phyloP scores from a whole-genome alignment of 1,139 yeast genomes.

The Schizosaccharomyces versatilis region DNA sequence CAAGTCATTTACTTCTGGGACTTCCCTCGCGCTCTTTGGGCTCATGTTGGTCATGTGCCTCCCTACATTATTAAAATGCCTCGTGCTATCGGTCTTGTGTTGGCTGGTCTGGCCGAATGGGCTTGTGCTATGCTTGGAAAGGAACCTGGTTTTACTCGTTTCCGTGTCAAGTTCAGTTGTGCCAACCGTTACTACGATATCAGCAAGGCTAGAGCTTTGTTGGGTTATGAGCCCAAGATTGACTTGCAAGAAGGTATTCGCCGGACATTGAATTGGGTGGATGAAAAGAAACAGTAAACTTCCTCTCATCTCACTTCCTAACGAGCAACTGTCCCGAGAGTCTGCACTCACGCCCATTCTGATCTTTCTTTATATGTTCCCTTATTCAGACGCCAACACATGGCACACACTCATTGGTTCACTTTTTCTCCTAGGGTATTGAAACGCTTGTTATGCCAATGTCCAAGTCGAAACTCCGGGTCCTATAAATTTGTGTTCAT shows the following conservation, averaged over 20 bases:
- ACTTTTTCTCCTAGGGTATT: no score
- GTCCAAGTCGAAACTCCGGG: no score
- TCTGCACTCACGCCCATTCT: neutral
- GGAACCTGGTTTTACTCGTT: slow-evolving; percentile 89
- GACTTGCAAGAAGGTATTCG: slow-evolving; percentile 63
- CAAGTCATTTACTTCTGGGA: slow-evolving; percentile 95
- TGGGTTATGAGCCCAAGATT: slow-evolving; percentile 68
- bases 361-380: neutral
- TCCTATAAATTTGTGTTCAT: no score
- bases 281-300: slow-evolving; percentile 16
- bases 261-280: slow-evolving; percentile 71
- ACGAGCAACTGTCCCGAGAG: no score
- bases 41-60: slow-evolving; percentile 58
- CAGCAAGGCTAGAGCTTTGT: slow-evolving; percentile 51
- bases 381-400: neutral
- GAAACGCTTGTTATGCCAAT: no score
- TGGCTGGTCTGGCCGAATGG: slow-evolving; percentile 58
- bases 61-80: slow-evolving; percentile 44
- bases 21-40: slow-evolving; percentile 89
- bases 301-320: neutral
- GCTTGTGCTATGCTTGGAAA: slow-evolving; percentile 31
- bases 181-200: slow-evolving; percentile 92
- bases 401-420: no score
- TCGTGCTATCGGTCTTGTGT: slow-evolving; percentile 49
- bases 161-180: slow-evolving; percentile 77